Evolutionary conservation across 495 filamentous ascomycete species (phyloP), one percentile per base, ranked within the genome.

Genomic region (Neurospora sp.): DNA sequence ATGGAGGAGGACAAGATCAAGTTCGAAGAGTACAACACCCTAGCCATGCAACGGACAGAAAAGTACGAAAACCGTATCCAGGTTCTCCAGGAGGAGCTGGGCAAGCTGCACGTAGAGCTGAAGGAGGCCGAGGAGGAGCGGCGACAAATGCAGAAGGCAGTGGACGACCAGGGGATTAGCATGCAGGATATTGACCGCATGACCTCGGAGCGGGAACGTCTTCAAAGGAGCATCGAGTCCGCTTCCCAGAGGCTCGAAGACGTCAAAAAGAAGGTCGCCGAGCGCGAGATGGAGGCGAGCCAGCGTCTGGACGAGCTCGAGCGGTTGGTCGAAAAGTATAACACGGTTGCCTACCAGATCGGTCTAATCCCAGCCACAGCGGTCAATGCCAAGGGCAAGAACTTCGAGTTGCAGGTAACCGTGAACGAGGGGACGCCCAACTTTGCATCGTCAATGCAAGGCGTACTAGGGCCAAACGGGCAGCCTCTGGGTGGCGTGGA

Each of bases 101-200:
- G 91, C 69, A 93, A 94, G 76, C 88, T 91, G 11, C 88, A 94
- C 39, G 78, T 84, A 3, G 94, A 98, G 73, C 86, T 98, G 23
- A 88, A 89, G 74, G 88, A 92, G 72, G 90, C 91, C 8, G 95
- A 98, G 73, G 88, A 91, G 11, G 95, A 98, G 79, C 89, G 91
- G 71, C 82, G 87, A n/a, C 86, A 87, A 20, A 87, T 98, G 37
- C 94, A 98, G 79, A 88, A 90, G 40, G 90, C 91, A 18, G 92
- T 99, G 46, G 95, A 98, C 79, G 90, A 90, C 74, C 93, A 96
- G 78, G 96, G 95, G 5, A 94, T 99, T 76, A 96, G 93, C 69
- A 95, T 96, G 78, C 91, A 93, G 80, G 96, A 98, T 85, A 98
- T 99, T 80, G 96, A 99, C 86, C 95, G 94, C 78, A 97, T 99